phyloP scores from a whole-genome alignment of 2,329 filamentous ascomycete genomes.

The Trichophaea hybrida region DNA sequence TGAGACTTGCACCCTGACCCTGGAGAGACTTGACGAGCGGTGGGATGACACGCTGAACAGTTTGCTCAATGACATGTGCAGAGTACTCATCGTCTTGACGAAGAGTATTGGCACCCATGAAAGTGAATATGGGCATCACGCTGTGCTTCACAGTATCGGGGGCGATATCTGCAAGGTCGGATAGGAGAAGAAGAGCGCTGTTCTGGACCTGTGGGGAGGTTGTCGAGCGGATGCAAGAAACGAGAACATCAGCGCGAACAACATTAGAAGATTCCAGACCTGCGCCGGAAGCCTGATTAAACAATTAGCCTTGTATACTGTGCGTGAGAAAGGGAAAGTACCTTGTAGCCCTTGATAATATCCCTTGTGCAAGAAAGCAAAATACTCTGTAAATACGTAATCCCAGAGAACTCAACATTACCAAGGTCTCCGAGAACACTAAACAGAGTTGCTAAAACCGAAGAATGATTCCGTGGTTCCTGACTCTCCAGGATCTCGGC shows the following conservation, averaged over 20 bases:
- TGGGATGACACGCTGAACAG: conserved; percentile 85
- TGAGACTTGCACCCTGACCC: conserved; percentile 52
- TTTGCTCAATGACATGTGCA: conserved; percentile 87
- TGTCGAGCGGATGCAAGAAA: conserved; percentile 86
- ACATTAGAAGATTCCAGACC: conserved; percentile 56
- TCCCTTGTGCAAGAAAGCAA: conserved; percentile 67
- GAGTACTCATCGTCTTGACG: conserved; percentile 94
- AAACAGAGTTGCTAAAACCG: conserved; percentile 67
- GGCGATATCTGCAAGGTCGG: conserved; percentile 69
- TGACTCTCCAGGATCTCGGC: conserved; percentile 78
- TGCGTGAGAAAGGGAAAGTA: conserved; percentile 5
- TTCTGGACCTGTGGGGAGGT: conserved; percentile 90
- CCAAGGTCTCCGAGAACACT: conserved; percentile 74
- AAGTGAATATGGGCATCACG: conserved; percentile 98
- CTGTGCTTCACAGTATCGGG: conserved; percentile 89
- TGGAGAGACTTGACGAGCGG: conserved; percentile 75
- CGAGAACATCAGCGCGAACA: conserved; percentile 76
- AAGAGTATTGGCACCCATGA: conserved; percentile 85
- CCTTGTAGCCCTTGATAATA: conserved; percentile 66
- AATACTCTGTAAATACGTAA: conserved; percentile 79
- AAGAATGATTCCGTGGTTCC: conserved; percentile 56
- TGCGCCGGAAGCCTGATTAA: conserved; percentile 33
- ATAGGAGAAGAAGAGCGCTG: conserved; percentile 72
- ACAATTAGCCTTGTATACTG: neutral
- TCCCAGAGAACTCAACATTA: conserved; percentile 67